Evolutionary conservation across 805 yeast genomes (phyloP), one percentile per base, ranked within the genome.

Genomic region (Kuraishia capsulata): DNA sequence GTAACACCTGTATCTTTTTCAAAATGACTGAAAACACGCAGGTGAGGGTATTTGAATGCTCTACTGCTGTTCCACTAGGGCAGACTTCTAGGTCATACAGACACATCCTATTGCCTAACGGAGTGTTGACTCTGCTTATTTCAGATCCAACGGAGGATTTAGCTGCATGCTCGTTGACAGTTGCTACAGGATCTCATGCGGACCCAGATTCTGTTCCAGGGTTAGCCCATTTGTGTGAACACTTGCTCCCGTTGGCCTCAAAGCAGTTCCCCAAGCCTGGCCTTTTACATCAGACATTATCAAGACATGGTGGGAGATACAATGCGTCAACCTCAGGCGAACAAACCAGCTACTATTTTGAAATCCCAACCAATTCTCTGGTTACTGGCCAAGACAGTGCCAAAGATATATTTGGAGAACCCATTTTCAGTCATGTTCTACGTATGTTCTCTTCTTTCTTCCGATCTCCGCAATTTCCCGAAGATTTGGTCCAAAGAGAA

Each of bases 161-260:
- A 11, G 79, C 83, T 3, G 71, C 92, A 0, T 80, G 84, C 16
- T 77, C 95, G 1, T 49, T 90, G 5, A 73, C 85, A 29, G 86
- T 88, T 2, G 79, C 80, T 3, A 65, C 85, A 0, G 98, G 98
- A 6, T 78, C 95, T 2, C 79, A 78, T 50, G 67, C 78, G 35
- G 97, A 90, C 46, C 90, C 95, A 1, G 64, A 61, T 4, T 69
- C 67, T 4, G 47, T 81, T 1, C 77, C 77, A 0, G 98, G 98
- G 0, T 52, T 90, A 28, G 97, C 97, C 0, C 98, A 90, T 61
- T 70, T 86, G 41, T 81, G 94, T 49, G 96, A 87, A 51, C 96
- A 87, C 54, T 65, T 82, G 68, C 39, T 78, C 2, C 59, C 74
- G 25, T 64, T 68, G 39, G 83, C 81, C 3, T 73, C 83, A 0